Evolutionary conservation across 352 stramenopile species (phyloP).

Genomic region (Phytophthora nicotianae): DNA sequence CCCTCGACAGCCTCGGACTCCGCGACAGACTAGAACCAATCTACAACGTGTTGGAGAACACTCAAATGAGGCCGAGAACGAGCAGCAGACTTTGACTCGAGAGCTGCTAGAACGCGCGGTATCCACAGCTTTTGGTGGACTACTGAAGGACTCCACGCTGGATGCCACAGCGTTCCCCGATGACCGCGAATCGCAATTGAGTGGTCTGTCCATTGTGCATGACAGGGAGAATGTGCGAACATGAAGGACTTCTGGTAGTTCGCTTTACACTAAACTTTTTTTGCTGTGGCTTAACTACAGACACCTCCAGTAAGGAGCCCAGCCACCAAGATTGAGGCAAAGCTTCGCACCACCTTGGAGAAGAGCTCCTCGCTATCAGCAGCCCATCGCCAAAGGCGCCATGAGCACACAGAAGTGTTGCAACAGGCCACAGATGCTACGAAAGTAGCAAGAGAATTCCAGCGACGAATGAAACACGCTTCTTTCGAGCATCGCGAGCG

Average conservation of each 20-base stretch:
- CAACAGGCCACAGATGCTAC: constrained; percentile 12
- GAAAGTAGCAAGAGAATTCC: constrained; percentile 34
- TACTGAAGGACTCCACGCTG: constrained; percentile 30
- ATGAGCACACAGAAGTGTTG: constrained; percentile 26
- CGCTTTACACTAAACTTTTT: not conserved
- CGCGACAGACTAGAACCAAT: not conserved
- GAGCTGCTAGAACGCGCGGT: constrained; percentile 68
- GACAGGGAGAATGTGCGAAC: constrained; percentile 34
- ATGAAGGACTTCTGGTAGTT: not conserved
- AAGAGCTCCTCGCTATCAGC: constrained; percentile 27
- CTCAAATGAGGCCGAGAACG: constrained; percentile 4
- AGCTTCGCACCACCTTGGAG: constrained; percentile 13
- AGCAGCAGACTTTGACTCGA: constrained; percentile 38
- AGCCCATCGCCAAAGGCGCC: constrained; percentile 19
- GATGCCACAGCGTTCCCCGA: constrained; percentile 27
- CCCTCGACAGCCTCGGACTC: not conserved
- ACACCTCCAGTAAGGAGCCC: constrained; percentile 3
- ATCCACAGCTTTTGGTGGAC: constrained; percentile 44
- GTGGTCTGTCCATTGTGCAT: constrained; percentile 24
- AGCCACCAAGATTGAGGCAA: constrained; percentile 16
- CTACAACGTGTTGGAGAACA: not conserved
- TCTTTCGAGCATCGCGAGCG: constrained; percentile 55
- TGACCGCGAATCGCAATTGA: constrained; percentile 20
- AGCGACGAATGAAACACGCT: constrained; percentile 40
- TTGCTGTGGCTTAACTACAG: not conserved